Base-by-base conservation (phyloP, 2,329 filamentous ascomycete genomes). In the Chaetomiaceae sp. region DNA sequence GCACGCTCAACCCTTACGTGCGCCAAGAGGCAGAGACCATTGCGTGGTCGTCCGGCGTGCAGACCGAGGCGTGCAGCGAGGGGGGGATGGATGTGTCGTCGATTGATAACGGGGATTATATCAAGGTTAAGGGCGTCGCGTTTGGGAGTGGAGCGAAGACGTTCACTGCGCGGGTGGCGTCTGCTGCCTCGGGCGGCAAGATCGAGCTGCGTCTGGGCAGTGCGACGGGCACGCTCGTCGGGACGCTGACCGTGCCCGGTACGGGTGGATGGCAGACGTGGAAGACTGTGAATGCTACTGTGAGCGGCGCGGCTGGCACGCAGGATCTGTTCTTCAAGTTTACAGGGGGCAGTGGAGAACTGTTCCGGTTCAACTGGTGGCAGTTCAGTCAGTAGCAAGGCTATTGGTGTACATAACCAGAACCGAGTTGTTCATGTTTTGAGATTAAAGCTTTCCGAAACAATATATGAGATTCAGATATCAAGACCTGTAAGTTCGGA, bases 51-150 rank as follows among this genome's bases (percentile, higher is more conserved):
- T 37, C 29, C 8, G 46, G 46, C 10, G 8, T 48, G 36, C n/a
- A 19, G 12, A 48, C 46, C 2, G 46, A 26, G 32, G 14, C 20
- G 15, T 27, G n/a, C 42, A 41, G 11, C 38, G 57, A 62, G 38
- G 61, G 59, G 18, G 57, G 56, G 8, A 49, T 60, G 12, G 48
- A 58, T 35, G 57, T 64, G 14, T 46, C 40, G 22, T 51, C 36
- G 32, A 59, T 62, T 56, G 55, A 56, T 48, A 58, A 62, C 52
- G 54, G 53, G 15, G 62, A 61, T 50, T 63, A 63, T 47, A 57
- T 64, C 53, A 64, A 63, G 51, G 56, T 63, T 45, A 54, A 55
- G 33, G 62, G 62, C 24, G 62, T 63, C 19, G 57, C 48, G 5
- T 64, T 64, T 34, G 60, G 61, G 34, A 35, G 24, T 6, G 60